These are phyloP conservation scores for Amanita polypyramis DNA, from an alignment of 768 basidiomycete genomes.

Conservation along the genomic window DNA sequence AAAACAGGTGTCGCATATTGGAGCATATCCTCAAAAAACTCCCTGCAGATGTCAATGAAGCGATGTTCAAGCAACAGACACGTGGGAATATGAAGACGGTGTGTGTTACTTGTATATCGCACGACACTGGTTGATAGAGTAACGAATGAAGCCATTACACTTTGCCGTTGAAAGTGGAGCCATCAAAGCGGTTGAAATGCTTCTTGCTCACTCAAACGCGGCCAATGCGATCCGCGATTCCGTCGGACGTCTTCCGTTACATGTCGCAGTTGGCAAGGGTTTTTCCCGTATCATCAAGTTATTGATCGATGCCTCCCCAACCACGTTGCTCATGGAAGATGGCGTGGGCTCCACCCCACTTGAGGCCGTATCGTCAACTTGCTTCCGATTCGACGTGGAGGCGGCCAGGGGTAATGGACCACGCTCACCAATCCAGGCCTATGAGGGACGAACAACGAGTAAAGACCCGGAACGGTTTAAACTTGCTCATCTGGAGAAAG, in stretches of 20 bases:
- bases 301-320: slow-evolving; percentile 27
- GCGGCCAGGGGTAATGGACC: slow-evolving; percentile 2
- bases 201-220: slow-evolving; percentile 27
- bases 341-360: slow-evolving; percentile 33
- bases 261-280: slow-evolving; percentile 29
- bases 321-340: slow-evolving; percentile 36
- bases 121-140: too few species aligned
- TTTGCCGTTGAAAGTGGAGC: slow-evolving; percentile 32
- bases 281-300: slow-evolving; percentile 24
- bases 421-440: slow-evolving; percentile 3
- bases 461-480: slow-evolving; percentile 8
- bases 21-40: too few species aligned
- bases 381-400: too few species aligned
- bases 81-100: too few species aligned
- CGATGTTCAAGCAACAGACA: too few species aligned
- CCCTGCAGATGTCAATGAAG: too few species aligned
- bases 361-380: slow-evolving; percentile 24
- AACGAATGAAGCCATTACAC: slow-evolving; percentile 55
- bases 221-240: slow-evolving; percentile 30
- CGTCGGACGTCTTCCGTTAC: slow-evolving; percentile 41
- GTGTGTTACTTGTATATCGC: too few species aligned
- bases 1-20: too few species aligned
- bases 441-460: slow-evolving; percentile 12
- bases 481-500: slow-evolving; percentile 10
- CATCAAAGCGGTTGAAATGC: slow-evolving; percentile 19